Conservation (phyloP, 768 basidiomycete species). For the Mycena olivaceomarginata region DNA sequence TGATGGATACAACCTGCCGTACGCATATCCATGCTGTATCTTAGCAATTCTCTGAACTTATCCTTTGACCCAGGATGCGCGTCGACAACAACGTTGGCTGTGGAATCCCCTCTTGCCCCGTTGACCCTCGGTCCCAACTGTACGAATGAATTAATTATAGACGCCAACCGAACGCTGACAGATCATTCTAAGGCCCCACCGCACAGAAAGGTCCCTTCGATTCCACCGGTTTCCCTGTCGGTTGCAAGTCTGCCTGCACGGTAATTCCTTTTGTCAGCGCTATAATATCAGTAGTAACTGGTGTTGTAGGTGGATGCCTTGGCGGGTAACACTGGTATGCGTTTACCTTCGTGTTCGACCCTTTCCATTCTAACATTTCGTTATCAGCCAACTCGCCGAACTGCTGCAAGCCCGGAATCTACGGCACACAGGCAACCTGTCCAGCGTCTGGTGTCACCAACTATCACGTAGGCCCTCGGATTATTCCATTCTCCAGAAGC, state of each 20-base stretch:
- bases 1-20: conserved; percentile 14
- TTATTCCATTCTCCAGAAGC: conserved; percentile 65
- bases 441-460: conserved; percentile 66
- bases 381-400: conserved; percentile 45
- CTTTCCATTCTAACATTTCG: neutral
- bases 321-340: conserved; percentile 59
- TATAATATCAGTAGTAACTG: too few species aligned
- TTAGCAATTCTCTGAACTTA: too few species aligned
- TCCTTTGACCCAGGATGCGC: conserved; percentile 41
- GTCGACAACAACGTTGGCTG: conserved; percentile 56
- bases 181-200: conserved; percentile 41
- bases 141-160: conserved; percentile 26
- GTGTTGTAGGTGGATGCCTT: conserved; percentile 53
- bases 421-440: conserved; percentile 65
- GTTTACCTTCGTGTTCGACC: conserved; percentile 40
- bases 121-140: conserved; percentile 67
- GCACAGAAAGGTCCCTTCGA: conserved; percentile 49
- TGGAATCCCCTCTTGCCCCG: conserved; percentile 62
- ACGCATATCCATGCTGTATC: neutral
- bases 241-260: conserved; percentile 65
- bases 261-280: too few species aligned
- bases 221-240: conserved; percentile 56
- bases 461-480: conserved; percentile 52
- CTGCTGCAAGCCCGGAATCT: conserved; percentile 48
- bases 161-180: neutral